Evolutionary conservation across 192 early-diverging fungal species (phyloP).

Genomic region (Backusella mclennaniae): DNA sequence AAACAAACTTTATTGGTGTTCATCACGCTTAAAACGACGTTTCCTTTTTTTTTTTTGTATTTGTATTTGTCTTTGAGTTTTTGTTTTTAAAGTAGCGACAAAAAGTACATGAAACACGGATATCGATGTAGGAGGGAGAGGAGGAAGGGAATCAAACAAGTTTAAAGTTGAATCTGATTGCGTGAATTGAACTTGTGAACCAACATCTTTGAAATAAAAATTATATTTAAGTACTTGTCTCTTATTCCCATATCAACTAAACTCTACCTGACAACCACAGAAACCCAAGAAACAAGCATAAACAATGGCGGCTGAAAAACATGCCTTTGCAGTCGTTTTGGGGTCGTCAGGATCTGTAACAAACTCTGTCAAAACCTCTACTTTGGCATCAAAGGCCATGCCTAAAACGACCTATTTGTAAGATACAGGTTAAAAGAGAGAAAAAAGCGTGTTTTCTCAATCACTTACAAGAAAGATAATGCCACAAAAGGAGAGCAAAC

Average conservation of each 20-base stretch:
- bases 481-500: slow-evolving; percentile 45
- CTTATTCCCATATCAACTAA: background rate
- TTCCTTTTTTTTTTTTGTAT: background rate
- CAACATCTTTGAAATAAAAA: slow-evolving; percentile 15
- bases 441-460: background rate
- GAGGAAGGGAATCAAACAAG: background rate
- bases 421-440: background rate
- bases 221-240: background rate
- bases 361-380: slow-evolving; percentile 48
- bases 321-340: slow-evolving; percentile 44
- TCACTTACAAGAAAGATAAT: slow-evolving; percentile 46
- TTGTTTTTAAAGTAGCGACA: slow-evolving; percentile 8
- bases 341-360: slow-evolving; percentile 46
- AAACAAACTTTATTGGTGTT: background rate
- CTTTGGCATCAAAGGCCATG: slow-evolving; percentile 44
- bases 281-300: slow-evolving; percentile 52
- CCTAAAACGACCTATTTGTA: slow-evolving; percentile 33
- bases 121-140: background rate
- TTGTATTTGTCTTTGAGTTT: background rate
- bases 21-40: background rate
- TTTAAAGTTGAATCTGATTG: slow-evolving; percentile 40
- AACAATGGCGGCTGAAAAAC: slow-evolving; percentile 46
- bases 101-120: slow-evolving; percentile 8
- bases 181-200: slow-evolving; percentile 39
- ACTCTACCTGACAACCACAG: slow-evolving; percentile 49